Percentiles rank a stretch among this genome's conserved stretches.
Evolutionary conservation across 331 rosid species (phyloP).

Genomic region (Prunus yedoensis): DNA sequence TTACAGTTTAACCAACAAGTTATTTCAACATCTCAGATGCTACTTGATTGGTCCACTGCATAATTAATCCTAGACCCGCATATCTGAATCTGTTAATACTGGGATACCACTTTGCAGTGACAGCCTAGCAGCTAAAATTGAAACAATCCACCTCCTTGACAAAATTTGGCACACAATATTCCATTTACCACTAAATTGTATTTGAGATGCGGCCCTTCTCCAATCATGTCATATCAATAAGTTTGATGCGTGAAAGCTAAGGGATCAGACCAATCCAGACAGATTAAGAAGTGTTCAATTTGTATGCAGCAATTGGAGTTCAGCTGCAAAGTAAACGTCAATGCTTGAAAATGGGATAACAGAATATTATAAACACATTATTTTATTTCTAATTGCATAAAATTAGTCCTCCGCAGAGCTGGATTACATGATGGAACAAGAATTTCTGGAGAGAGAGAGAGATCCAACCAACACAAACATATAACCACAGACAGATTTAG

Average conservation of each 20-base stretch:
- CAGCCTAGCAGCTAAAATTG: conserved; percentile 2
- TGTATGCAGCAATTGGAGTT: too few relatives aligned
- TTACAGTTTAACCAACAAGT: background rate
- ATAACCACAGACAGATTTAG: too few relatives aligned
- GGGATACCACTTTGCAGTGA: background rate
- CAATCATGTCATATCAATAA: background rate
- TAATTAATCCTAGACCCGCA: background rate
- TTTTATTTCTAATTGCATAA: too few relatives aligned
- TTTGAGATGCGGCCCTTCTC: background rate
- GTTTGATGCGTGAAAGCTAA: background rate
- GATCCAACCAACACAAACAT: too few relatives aligned
- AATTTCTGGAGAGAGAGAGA: too few relatives aligned
- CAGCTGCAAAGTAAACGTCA: too few relatives aligned
- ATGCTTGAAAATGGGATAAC: too few relatives aligned
- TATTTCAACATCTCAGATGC: background rate
- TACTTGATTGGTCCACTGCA: background rate
- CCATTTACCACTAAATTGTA: background rate
- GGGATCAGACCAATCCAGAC: background rate
- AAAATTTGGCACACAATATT: background rate
- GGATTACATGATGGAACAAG: too few relatives aligned
- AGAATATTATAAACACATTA: too few relatives aligned
- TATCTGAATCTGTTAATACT: background rate
- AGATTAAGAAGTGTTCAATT: background rate
- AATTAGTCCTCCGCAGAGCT: too few relatives aligned
- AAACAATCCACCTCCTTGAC: background rate